Evolutionary conservation across 169 alveolate species (phyloP), one percentile per base, ranked within the genome.

Genomic region (Plasmodium coatneyi): DNA sequence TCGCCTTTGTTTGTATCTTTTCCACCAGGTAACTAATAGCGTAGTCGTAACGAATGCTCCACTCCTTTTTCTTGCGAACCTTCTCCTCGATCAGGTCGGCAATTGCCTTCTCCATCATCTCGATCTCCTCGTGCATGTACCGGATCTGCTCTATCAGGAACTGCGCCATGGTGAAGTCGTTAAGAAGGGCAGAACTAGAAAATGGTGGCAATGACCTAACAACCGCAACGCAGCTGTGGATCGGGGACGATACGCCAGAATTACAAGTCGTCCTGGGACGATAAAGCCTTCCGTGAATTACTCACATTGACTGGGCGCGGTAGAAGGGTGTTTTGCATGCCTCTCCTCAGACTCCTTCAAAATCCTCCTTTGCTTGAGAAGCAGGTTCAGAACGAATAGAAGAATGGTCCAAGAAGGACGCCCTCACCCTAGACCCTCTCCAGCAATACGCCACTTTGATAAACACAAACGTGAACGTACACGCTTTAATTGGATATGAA

Each of bases 61-160:
- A 56, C 83, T 92, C 34, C 71, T 80, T 39, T 39, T 92, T 60
- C 81, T 84, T 83, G 49, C 25, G 5, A 0, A 92, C 95, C 80
- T 92, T 95, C 60, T 95, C 95, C 2, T 90, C 89, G 32, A 95
- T 92, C 39, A 95, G 74, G n/a, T 92, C 91, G 1, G 92, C 95
- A 6, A 95, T 76, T 25, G 92, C 83, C 66, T 92, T 95, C 52
- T 95, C 95, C 78, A 95, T 80, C 49, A 83, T 28, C 80, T 95
- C 96, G n/a, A 93, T 95, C 36, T 95, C 96, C 28, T 95, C 96
- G 39, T 91, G 93, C 66, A 95, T 39, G 66, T 92, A 92, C 14
- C 96, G 32, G 30, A 95, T 83, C 66, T 95, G 95, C 60, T 95
- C 96, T 19, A 92, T 70, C 34, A 95, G 80, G 41, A 92, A 95